These are phyloP conservation scores for Neurospora sp. DNA, from an alignment of 2,329 filamentous ascomycete species.

Conservation along the genomic window DNA sequence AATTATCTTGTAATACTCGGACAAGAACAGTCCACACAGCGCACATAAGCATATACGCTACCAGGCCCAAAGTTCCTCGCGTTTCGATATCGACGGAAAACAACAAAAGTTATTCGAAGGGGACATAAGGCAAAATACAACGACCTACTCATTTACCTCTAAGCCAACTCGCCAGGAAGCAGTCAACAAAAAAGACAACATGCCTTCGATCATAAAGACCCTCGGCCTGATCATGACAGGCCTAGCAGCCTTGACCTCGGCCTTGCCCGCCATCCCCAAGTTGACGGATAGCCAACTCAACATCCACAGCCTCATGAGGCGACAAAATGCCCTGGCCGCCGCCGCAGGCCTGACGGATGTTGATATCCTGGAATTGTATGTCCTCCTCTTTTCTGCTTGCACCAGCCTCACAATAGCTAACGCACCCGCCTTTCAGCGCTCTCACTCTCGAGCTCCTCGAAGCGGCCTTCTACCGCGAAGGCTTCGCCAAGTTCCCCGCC, in stretches of 20 bases:
- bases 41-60: background rate
- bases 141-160: background rate
- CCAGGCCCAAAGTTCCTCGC: background rate
- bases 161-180: background rate
- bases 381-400: background rate
- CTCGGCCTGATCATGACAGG: conserved; percentile 31
- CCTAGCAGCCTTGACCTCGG: conserved; percentile 36
- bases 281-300: conserved; percentile 34
- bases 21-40: background rate
- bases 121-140: background rate
- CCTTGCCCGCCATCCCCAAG: conserved; percentile 35
- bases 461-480: conserved; percentile 61
- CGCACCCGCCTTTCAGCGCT: conserved; percentile 36
- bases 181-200: conserved; percentile 17
- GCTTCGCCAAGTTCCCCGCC: conserved; percentile 56
- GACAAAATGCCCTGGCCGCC: conserved; percentile 39
- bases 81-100: background rate
- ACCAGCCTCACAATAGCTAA: background rate
- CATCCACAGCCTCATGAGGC: conserved; percentile 38
- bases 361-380: conserved; percentile 50
- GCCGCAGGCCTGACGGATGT: conserved; percentile 39
- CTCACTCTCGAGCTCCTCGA: conserved; percentile 69
- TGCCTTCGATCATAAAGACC: conserved; percentile 39
- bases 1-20: background rate
- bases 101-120: background rate